Base-by-base conservation (phyloP, 441 rosid species). In the Gossypium schwendimanii region DNA sequence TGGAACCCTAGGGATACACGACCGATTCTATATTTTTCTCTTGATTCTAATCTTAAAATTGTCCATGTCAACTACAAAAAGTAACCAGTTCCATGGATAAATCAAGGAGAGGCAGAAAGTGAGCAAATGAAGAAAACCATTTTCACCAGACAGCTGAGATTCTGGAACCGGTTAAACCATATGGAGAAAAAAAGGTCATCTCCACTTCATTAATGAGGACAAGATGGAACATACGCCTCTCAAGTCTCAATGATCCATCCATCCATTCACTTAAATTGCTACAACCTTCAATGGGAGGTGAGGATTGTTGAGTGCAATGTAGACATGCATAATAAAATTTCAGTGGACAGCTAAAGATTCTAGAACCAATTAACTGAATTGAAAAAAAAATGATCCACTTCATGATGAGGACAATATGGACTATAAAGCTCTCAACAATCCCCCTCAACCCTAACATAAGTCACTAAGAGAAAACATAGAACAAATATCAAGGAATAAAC, bases 11-110 rank as follows among this genome's bases (percentile, higher is more conserved):
- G 60, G 60, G 60, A 18, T 54, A 18, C 24, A 18, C 6, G 20
- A 54, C 26, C 7, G 9, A 21, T 8, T 55, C 60, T 21, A 55
- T 20, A 55, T 20, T 20, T 39, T 55, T 9, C 28, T 55, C 28
- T 55, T 20, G 60, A 10, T 21, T 20, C 60, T 55, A 20, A 55
- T 55, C 60, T 55, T 55, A 55, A 58, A 26, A 31, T 69, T 20
- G 68, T 69, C 63, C 36, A 8, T 36, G 24, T 15, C 69, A 64
- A 70, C 58, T 28, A 55, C n/a, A 63, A 45, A 72, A 55, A 50
- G 44, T 15, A 45, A 57, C 9, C 4, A 57, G 44, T 17, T 64
- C 14, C 68, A 15, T 52, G 41, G 55, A 77, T 26, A 59, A 36
- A 58, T 15, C 20, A 23, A 55, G 61, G 9, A 20, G 6, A 45